Evolutionary conservation across 2,329 filamentous ascomycete species (phyloP).

Genomic region (Cadophora luteo-olivacea): DNA sequence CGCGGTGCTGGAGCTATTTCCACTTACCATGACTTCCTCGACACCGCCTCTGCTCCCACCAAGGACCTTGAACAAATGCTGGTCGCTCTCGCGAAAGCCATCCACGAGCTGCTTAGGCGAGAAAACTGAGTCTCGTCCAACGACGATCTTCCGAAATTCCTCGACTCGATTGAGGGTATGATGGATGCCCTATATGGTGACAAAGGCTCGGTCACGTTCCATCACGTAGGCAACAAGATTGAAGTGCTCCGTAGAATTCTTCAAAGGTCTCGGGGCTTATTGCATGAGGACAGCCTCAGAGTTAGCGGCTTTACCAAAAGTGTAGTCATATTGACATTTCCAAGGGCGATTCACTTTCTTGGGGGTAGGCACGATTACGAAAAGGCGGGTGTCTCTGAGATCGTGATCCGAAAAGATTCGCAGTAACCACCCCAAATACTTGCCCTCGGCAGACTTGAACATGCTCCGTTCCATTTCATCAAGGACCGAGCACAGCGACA

Average conservation of each 20-base stretch:
- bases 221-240: constrained; percentile 21
- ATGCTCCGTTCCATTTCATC: constrained; percentile 50
- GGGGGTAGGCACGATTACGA: constrained; percentile 37
- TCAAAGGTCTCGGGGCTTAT: constrained; percentile 26
- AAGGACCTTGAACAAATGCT: constrained; percentile 27
- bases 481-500: constrained; percentile 43
- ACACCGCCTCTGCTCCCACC: constrained; percentile 14
- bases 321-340: constrained; percentile 32
- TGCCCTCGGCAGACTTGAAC: constrained; percentile 49
- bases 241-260: constrained; percentile 31
- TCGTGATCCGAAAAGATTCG: constrained; percentile 44
- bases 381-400: constrained; percentile 44
- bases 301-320: constrained; percentile 23
- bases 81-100: constrained; percentile 27
- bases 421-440: constrained; percentile 51
- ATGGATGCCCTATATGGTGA: constrained; percentile 24
- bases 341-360: constrained; percentile 18
- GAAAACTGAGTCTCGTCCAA: constrained; percentile 36
- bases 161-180: constrained; percentile 29
- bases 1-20: constrained; percentile 43
- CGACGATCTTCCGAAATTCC: constrained; percentile 36
- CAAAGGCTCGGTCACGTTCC: constrained; percentile 23
- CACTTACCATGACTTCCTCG: constrained; percentile 41
- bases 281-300: constrained; percentile 20
- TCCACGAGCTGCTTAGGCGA: constrained; percentile 38